Evolutionary conservation across 345 rosid species (phyloP).

Genomic region (Populus euphratica): DNA sequence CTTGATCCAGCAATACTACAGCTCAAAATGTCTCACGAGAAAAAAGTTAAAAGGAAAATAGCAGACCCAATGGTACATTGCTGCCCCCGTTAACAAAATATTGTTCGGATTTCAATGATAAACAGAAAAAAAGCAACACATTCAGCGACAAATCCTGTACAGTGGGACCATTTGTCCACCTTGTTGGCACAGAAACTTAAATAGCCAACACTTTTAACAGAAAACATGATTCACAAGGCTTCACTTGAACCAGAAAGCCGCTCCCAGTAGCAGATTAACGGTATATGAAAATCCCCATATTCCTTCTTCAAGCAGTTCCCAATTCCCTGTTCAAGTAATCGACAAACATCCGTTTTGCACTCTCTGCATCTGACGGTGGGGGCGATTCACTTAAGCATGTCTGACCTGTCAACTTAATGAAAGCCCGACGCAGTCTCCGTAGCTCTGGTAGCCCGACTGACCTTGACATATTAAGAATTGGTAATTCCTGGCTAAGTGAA

Average conservation of each 20-base stretch:
- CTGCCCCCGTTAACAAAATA: not conserved
- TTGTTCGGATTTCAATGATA: not conserved
- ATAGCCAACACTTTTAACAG: not conserved
- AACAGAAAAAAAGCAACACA: not conserved
- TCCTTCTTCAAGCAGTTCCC: slow-evolving; percentile 31
- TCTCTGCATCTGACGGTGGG: slow-evolving; percentile 78
- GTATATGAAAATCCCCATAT: not conserved
- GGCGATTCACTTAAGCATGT: slow-evolving; percentile 85
- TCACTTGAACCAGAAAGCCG: not conserved
- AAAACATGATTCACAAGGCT: not conserved
- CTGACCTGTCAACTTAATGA: slow-evolving; percentile 80
- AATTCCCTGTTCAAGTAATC: slow-evolving; percentile 91
- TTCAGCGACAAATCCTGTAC: not conserved
- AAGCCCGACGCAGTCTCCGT: slow-evolving; percentile 75
- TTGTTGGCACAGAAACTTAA: not conserved
- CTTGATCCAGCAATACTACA: not conserved
- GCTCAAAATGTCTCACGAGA: not conserved
- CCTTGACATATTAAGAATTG: slow-evolving; percentile 53
- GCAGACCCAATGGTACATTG: not conserved
- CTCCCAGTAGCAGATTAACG: not conserved
- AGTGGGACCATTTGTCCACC: not conserved
- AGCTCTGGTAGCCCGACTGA: slow-evolving; percentile 85
- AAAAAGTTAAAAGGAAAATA: not conserved
- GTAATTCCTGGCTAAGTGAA: slow-evolving; percentile 55
- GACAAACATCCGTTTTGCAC: slow-evolving; percentile 86